Conservation (phyloP, 345 rosid genomes). For the Trapa bicornis region DNA sequence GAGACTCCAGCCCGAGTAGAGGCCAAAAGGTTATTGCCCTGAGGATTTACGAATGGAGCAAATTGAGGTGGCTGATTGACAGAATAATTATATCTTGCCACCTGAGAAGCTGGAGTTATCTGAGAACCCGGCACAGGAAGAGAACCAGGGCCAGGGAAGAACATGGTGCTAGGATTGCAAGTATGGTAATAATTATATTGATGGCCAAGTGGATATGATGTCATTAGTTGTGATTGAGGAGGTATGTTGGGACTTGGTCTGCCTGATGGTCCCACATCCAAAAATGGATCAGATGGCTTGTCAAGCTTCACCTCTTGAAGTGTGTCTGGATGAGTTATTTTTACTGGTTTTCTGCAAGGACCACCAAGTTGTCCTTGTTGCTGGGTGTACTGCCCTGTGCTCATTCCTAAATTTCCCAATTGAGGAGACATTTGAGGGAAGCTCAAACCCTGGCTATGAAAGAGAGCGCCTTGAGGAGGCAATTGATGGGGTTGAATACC, state of each 20-base stretch:
- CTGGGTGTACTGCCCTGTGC: conserved; percentile 52
- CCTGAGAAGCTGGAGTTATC: conserved; percentile 51
- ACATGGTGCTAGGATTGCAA: conserved; percentile 23
- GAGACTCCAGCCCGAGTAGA: conserved; percentile 30
- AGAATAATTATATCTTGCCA: conserved; percentile 39
- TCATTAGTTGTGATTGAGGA: conserved; percentile 50
- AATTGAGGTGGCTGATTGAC: conserved; percentile 49
- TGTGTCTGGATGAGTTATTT: conserved; percentile 91
- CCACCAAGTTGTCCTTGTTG: conserved; percentile 64
- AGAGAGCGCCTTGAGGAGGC: conserved; percentile 76
- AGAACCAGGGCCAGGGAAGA: conserved; percentile 39
- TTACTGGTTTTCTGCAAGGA: conserved; percentile 45
- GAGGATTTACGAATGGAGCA: conserved; percentile 35
- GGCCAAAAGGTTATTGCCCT: conserved; percentile 22
- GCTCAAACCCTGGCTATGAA: conserved; percentile 52
- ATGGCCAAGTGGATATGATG: conserved; percentile 44
- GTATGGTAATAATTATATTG: conserved; percentile 37
- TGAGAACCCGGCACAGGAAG: conserved; percentile 45
- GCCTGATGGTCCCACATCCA: conserved; percentile 41
- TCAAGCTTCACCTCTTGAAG: conserved; percentile 91
- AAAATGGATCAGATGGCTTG: conserved; percentile 23
- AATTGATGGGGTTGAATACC: conserved; percentile 59
- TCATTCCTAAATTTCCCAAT: conserved; percentile 58
- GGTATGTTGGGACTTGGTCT: conserved; percentile 49
- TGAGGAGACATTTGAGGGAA: conserved; percentile 59